phyloP scores from a whole-genome alignment of 2,329 filamentous ascomycete species.

The Bipolaris oryzae region DNA sequence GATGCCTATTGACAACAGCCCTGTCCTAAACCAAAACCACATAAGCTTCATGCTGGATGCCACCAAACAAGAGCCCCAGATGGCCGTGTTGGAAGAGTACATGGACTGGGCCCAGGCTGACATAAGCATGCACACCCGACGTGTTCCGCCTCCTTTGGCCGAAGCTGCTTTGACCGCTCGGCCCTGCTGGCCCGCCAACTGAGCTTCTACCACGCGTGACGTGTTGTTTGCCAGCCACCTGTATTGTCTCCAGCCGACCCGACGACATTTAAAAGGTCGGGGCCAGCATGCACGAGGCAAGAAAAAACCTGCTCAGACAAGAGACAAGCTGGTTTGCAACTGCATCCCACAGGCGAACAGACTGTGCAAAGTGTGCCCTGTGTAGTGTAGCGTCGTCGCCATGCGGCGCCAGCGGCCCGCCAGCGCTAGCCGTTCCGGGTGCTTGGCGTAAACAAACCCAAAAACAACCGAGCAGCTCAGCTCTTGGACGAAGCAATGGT shows the following conservation, averaged over 20 bases:
- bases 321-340: not conserved
- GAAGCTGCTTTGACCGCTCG: conserved; percentile 11
- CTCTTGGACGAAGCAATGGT: conserved; percentile 7
- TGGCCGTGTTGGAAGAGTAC: no score
- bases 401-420: conserved; percentile 23
- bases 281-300: conserved; percentile 15
- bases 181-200: conserved; percentile 13
- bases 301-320: not conserved
- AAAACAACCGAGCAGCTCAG: conserved; percentile 12
- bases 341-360: not conserved
- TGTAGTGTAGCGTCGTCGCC: conserved; percentile 18
- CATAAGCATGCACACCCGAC: no score
- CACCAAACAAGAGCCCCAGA: no score
- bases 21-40: no score
- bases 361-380: conserved; percentile 3
- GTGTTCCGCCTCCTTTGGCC: conserved; percentile 5
- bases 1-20: no score
- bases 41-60: no score
- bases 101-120: no score
- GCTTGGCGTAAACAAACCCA: conserved; percentile 27
- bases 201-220: conserved; percentile 25
- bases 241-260: conserved; percentile 3
- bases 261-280: conserved; percentile 2
- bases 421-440: conserved; percentile 17
- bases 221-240: conserved; percentile 23